Conservation (phyloP, 495 filamentous ascomycete species). For the Hypomontagnella monticulosa region DNA sequence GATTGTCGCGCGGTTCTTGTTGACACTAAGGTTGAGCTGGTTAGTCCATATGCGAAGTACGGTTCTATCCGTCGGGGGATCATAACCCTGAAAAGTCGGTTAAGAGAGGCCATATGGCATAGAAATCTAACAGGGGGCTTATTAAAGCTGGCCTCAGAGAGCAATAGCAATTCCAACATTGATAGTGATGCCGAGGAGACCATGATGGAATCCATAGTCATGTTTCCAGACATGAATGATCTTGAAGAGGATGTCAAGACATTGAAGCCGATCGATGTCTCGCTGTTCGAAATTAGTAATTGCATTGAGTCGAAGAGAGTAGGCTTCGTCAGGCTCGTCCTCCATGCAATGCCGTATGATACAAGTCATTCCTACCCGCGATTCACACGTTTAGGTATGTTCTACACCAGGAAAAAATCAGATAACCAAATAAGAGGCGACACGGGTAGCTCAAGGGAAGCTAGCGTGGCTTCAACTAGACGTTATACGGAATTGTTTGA, state of each 20-base stretch:
- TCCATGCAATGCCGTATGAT: not conserved
- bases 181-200: not conserved
- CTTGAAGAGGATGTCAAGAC: not conserved
- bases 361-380: not conserved
- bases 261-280: not conserved
- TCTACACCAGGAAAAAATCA: slow-evolving; percentile 2
- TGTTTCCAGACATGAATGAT: not conserved
- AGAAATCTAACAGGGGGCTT: not conserved
- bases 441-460: not conserved
- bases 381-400: slow-evolving; percentile 11
- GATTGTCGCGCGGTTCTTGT: slow-evolving; percentile 5
- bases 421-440: not conserved
- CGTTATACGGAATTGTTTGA: slow-evolving; percentile 1
- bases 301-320: not conserved
- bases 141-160: not conserved
- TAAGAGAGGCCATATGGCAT: slow-evolving; percentile 1
- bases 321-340: slow-evolving; percentile 6
- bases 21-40: not conserved
- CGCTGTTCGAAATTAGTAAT: slow-evolving; percentile 15
- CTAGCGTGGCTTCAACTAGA: not conserved
- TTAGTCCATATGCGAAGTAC: slow-evolving; percentile 4
- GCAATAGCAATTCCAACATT: not conserved
- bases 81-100: not conserved
- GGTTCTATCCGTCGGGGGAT: not conserved
- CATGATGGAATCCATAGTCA: not conserved